Conservation (phyloP, 1,284 basidiomycete genomes). For the Cryptococcus sp. region DNA sequence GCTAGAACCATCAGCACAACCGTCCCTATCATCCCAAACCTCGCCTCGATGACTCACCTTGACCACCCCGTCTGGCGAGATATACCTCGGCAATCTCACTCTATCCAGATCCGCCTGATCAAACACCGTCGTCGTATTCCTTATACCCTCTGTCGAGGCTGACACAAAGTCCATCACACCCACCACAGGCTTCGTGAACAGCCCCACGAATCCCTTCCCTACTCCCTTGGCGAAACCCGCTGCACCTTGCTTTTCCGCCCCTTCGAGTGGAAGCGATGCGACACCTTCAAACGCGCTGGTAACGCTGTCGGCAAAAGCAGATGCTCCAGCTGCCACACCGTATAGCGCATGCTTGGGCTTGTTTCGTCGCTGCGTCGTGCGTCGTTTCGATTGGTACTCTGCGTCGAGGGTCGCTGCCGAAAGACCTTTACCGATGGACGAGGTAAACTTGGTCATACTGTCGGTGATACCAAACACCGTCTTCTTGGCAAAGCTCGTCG, state of each 20-base stretch:
- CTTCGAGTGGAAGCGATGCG: conserved; percentile 93
- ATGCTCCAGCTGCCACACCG: conserved; percentile 88
- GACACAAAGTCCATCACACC: conserved; percentile 95
- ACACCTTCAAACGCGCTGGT: conserved; percentile 95
- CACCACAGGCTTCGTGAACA: conserved; percentile 89
- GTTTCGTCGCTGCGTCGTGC: conserved; percentile 86
- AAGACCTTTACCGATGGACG: conserved; percentile 93
- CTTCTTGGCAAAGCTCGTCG: conserved; percentile 98
- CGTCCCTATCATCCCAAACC: background rate
- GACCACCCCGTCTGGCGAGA: conserved; percentile 78
- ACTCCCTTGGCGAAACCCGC: conserved; percentile 97
- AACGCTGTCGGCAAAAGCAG: conserved; percentile 87
- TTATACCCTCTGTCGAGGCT: conserved; percentile 94
- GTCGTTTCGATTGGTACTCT: conserved; percentile 85
- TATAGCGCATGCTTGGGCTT: conserved; percentile 96
- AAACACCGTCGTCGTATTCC: conserved; percentile 98
- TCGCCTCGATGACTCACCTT: conserved; percentile 54
- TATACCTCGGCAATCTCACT: conserved; percentile 78
- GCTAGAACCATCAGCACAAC: conserved; percentile 52
- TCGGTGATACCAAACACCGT: conserved; percentile 96
- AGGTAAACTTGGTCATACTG: conserved; percentile 94
- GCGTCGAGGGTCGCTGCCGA: conserved; percentile 95
- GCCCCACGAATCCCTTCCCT: conserved; percentile 91
- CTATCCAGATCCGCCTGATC: conserved; percentile 88
- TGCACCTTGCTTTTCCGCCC: conserved; percentile 90